phyloP scores from a whole-genome alignment of 2,329 filamentous ascomycete genomes.

The Alternaria novae-zelandiae region DNA sequence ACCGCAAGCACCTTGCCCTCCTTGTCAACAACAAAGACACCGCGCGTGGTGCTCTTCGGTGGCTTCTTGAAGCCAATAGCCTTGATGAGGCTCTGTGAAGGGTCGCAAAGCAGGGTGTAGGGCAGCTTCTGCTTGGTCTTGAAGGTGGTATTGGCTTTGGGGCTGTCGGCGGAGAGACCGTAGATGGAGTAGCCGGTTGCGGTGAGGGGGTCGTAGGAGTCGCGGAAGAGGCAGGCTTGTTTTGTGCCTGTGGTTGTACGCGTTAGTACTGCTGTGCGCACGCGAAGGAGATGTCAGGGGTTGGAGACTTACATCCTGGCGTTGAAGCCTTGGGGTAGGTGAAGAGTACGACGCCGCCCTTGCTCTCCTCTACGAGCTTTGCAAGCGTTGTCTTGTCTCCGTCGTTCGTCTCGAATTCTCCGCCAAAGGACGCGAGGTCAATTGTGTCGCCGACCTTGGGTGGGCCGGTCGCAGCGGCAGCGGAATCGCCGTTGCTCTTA shows the following conservation, averaged over 20 bases:
- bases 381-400: conserved; percentile 80
- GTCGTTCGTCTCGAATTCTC: conserved; percentile 83
- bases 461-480: conserved; percentile 27
- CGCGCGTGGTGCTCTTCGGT: conserved; percentile 79
- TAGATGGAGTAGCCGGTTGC: conserved; percentile 84
- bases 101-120: conserved; percentile 88
- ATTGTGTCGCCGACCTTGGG: conserved; percentile 60
- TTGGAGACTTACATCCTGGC: conserved; percentile 77
- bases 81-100: conserved; percentile 72
- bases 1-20: conserved; percentile 77
- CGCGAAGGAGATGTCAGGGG: not conserved
- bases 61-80: conserved; percentile 91
- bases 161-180: conserved; percentile 84
- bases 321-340: conserved; percentile 96
- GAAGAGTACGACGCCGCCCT: conserved; percentile 86
- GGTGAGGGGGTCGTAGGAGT: conserved; percentile 78
- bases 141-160: conserved; percentile 92
- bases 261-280: conserved; percentile 15
- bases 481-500: conserved; percentile 29
- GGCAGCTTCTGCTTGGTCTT: conserved; percentile 88
- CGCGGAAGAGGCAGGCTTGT: conserved; percentile 92
- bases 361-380: conserved; percentile 80
- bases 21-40: conserved; percentile 88
- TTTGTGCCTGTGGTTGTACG: conserved; percentile 72
- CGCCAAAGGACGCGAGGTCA: conserved; percentile 62